Evolutionary conservation across 495 filamentous ascomycete species (phyloP), one percentile per base, ranked within the genome.

Genomic region (Clavariopsis aquatica): DNA sequence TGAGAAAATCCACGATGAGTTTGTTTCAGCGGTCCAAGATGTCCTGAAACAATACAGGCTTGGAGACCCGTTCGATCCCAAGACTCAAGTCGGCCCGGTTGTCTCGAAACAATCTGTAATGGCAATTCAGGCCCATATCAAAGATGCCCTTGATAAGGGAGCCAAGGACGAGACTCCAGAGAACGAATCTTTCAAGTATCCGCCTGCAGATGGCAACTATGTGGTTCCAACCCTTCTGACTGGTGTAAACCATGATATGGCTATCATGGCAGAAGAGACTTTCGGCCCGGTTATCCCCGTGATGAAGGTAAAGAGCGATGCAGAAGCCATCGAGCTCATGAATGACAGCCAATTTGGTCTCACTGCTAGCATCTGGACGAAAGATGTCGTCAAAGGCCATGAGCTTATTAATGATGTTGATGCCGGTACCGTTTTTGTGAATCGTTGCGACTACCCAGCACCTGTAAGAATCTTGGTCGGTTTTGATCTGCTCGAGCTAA

Each of bases 311-410:
- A 83, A 87, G 53, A 78, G 80, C 60, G 94, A 98, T 62, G 84
- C 83, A 15, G 91, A 97, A 73, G 95, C 94, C 1, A 77, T 98
- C 45, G 67, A 78, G 36, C 74, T 96, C 52, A 97, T 98, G 92
- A 98, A 98, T 67, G 92, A 97, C 68, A 93, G 89, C 74, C 86
- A 96, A 58, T 95, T 94, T 72, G 94, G 94, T 1, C 80, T 98
- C 57, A 97, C 95, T 1, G 93, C 92, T n/a, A 96, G 92, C 71
- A 91, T 98, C 41, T 98, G 94, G 94, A 97, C 94, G 19, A 96
- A 96, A 73, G 92, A 98, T 69, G 83, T 87, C 1, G 80, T 76
- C 4, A 84, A 80, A 64, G 95, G 89, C n/a, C 87, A 92, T 62
- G 81, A 87, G 68, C 76, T 98, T 29, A 85, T 87, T 15, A 89